Percentiles rank a stretch among this genome's conserved stretches.
Conservation (phyloP, 768 basidiomycete species). For the Lyophyllum atratum region DNA sequence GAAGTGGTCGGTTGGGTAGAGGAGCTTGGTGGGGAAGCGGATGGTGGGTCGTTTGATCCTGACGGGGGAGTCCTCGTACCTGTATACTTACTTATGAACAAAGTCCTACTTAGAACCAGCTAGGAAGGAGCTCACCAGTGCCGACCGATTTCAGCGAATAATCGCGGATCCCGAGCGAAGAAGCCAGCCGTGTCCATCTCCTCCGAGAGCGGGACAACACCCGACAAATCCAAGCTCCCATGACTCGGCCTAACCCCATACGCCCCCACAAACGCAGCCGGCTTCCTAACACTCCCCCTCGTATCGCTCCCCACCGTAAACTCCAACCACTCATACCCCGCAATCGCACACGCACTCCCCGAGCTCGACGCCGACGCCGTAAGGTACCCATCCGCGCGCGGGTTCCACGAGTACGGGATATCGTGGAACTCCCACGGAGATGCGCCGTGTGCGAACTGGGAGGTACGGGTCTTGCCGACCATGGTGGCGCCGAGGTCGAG, state of each 20-base stretch:
- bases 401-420: slow-evolving; percentile 38
- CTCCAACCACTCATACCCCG: slow-evolving; percentile 39
- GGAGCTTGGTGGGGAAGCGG: slow-evolving; percentile 30
- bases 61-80: slow-evolving; percentile 34
- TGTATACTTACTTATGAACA: slow-evolving; percentile 6
- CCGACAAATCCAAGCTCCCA: slow-evolving; percentile 33
- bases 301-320: slow-evolving; percentile 42
- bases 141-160: slow-evolving; percentile 29
- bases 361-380: slow-evolving; percentile 40
- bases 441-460: slow-evolving; percentile 53
- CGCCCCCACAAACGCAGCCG: slow-evolving; percentile 38
- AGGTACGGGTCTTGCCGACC: slow-evolving; percentile 56
- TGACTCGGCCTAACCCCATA: slow-evolving; percentile 38
- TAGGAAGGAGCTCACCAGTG: slow-evolving; percentile 27
- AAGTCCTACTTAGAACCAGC: no score
- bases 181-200: slow-evolving; percentile 42
- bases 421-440: slow-evolving; percentile 40
- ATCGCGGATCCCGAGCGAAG: slow-evolving; percentile 33
- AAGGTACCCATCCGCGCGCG: slow-evolving; percentile 36
- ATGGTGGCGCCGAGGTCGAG: slow-evolving; percentile 49
- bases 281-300: slow-evolving; percentile 39
- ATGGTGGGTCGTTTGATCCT: slow-evolving; percentile 22
- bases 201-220: slow-evolving; percentile 36
- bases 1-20: slow-evolving; percentile 38
- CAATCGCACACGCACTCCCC: slow-evolving; percentile 40